These are phyloP conservation scores for Trametes versicolor DNA, from an alignment of 1,284 basidiomycete genomes.

Conservation along the genomic window DNA sequence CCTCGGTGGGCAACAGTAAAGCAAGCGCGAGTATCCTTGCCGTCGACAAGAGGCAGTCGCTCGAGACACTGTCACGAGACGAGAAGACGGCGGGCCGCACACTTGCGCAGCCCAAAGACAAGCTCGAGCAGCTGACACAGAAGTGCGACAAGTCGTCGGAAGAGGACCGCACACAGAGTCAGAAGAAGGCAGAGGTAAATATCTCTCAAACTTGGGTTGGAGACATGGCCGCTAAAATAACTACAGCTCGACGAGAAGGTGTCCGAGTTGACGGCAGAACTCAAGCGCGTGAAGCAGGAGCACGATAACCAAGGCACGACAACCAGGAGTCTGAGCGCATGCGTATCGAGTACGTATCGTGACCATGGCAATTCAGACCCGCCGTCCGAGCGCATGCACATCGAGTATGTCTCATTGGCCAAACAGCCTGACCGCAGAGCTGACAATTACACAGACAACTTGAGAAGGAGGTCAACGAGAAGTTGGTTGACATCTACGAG, in stretches of 20 bases:
- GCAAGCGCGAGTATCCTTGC: slow-evolving; percentile 81
- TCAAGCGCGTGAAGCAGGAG: slow-evolving; percentile 71
- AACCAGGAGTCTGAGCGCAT: slow-evolving; percentile 80
- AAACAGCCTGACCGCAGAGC: not conserved
- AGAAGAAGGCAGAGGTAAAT: slow-evolving; percentile 69
- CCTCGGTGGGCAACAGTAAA: slow-evolving; percentile 60
- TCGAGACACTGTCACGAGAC: slow-evolving; percentile 86
- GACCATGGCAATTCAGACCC: no score
- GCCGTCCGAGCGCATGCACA: no score
- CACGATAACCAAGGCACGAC: slow-evolving; percentile 53
- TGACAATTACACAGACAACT: slow-evolving; percentile 69
- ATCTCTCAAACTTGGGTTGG: not conserved
- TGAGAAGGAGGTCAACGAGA: slow-evolving; percentile 91
- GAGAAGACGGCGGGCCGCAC: slow-evolving; percentile 79
- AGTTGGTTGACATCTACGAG: slow-evolving; percentile 84
- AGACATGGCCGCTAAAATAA: slow-evolving; percentile 8
- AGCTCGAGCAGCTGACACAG: slow-evolving; percentile 71
- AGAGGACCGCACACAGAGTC: slow-evolving; percentile 65
- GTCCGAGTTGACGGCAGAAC: slow-evolving; percentile 59
- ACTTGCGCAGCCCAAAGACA: slow-evolving; percentile 73
- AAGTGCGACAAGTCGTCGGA: slow-evolving; percentile 69
- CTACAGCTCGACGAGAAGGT: slow-evolving; percentile 71
- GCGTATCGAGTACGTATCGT: slow-evolving; percentile 69
- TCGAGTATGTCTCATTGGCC: not conserved
- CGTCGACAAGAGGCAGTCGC: slow-evolving; percentile 87